These are phyloP conservation scores for Babesia bigemina DNA, from an alignment of 169 alveolate species.

Conservation along the genomic window DNA sequence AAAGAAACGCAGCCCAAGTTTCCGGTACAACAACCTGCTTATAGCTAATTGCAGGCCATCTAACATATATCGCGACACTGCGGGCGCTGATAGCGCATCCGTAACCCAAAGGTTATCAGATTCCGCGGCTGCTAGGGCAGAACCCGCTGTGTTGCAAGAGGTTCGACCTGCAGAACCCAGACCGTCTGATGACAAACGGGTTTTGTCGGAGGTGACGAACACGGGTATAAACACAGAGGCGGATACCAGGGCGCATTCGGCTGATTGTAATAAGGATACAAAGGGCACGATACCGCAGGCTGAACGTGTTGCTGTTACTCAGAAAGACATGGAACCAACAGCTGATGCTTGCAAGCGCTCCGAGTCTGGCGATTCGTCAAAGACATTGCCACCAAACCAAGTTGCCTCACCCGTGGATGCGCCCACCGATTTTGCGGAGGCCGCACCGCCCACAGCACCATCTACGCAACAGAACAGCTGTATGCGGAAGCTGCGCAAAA, in stretches of 20 bases:
- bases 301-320: background rate
- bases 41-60: constrained; percentile 55
- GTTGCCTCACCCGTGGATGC: background rate
- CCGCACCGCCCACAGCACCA: background rate
- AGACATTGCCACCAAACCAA: background rate
- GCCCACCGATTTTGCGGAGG: background rate
- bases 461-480: background rate
- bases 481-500: constrained; percentile 26
- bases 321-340: background rate
- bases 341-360: background rate
- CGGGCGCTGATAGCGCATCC: background rate
- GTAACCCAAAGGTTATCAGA: background rate
- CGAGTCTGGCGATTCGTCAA: background rate
- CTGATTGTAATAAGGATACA: background rate
- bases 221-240: background rate
- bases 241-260: background rate
- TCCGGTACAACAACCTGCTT: constrained; percentile 41
- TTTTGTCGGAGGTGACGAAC: background rate
- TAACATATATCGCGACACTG: background rate
- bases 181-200: background rate
- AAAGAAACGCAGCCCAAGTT: background rate
- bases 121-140: background rate
- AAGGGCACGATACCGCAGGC: background rate
- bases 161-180: background rate
- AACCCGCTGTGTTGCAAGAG: background rate